Evolutionary conservation across 2,329 filamentous ascomycete genomes (phyloP), one percentile per base, ranked within the genome.

Genomic region (Magnaporthiopsis rhizophila): DNA sequence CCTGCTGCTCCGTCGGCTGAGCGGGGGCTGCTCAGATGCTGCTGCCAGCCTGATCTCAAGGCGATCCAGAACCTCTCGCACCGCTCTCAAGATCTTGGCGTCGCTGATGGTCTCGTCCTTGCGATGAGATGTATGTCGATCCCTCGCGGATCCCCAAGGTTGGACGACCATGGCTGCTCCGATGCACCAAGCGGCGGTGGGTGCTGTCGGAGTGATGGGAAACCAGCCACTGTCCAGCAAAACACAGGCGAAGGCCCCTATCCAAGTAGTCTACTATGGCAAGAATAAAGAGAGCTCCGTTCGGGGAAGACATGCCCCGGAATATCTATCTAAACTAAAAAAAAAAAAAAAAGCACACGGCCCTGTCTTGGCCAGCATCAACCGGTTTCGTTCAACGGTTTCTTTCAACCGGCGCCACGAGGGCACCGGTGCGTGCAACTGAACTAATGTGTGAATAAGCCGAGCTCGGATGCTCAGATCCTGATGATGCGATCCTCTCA

Each of bases 31-130:
- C 61, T 62, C 45, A 11, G 61, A 30, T 11, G 24, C 45, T 24
- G 56, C 61, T 24, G 57, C 61, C 6, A 62, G 26, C 61, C 61
- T 56, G 18, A 57, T 30, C 24, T 62, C 61, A 21, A 62, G 50
- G 61, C 61, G 45, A 30, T 62, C 61, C n/a, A 62, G 26, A n/a
- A 62, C 45, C 28, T 62, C 45, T 26, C 50, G 56, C 61, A 57
- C 56, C 12, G 61, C 56, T 7, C 34, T 24, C 28, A 62, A 28
- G 12, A 62, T 28, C 11, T 45, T 62, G 3, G 45, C 30, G 26
- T 53, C 45, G 45, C 45, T 53, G 21, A 24, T 21, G 7, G n/a
- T n/a, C 6, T n/a, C 45, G 45, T 53, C 45, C 6, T 53, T 53
- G 45, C 45, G 45, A 24, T 24, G 45, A 53, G n/a, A 21, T 53